These are phyloP conservation scores for Pyrenophora seminiperda DNA, from an alignment of 2,329 filamentous ascomycete species.

Conservation along the genomic window DNA sequence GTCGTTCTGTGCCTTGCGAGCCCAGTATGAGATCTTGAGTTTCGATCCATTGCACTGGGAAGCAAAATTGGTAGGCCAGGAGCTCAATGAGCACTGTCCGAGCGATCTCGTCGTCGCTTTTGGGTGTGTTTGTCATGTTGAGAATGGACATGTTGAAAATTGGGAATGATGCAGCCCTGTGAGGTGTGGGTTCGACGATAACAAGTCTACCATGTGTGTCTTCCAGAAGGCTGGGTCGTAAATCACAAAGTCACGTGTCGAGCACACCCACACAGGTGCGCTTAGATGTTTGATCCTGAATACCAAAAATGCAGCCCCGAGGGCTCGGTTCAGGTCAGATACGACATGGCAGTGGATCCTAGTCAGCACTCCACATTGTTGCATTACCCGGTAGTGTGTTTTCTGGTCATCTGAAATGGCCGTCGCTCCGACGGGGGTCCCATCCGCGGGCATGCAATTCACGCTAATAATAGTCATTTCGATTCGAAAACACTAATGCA, in stretches of 20 bases:
- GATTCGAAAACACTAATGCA: not conserved
- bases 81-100: slow-evolving; percentile 1
- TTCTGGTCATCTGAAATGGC: not conserved
- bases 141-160: not conserved
- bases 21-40: slow-evolving; percentile 47
- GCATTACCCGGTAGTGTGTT: not conserved
- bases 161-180: not conserved
- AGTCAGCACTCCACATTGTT: slow-evolving; percentile 1
- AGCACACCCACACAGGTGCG: not conserved
- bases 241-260: not conserved
- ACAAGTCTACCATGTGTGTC: not conserved
- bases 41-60: slow-evolving; percentile 41
- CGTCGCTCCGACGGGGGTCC: not conserved
- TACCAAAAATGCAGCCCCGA: not conserved
- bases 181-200: not conserved
- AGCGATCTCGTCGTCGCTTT: slow-evolving; percentile 1
- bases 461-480: too few species aligned
- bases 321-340: not conserved
- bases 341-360: not conserved
- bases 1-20: slow-evolving; percentile 33
- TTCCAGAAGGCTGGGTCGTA: not conserved
- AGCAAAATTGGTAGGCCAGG: slow-evolving; percentile 16
- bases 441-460: too few species aligned
- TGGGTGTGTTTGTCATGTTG: slow-evolving; percentile 1
- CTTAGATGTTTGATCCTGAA: not conserved